Percentiles rank a stretch among this genome's conserved stretches.
These are phyloP conservation scores for Naegleria lovaniensis DNA, from an alignment of 208 protist species.

Conservation along the genomic window DNA sequence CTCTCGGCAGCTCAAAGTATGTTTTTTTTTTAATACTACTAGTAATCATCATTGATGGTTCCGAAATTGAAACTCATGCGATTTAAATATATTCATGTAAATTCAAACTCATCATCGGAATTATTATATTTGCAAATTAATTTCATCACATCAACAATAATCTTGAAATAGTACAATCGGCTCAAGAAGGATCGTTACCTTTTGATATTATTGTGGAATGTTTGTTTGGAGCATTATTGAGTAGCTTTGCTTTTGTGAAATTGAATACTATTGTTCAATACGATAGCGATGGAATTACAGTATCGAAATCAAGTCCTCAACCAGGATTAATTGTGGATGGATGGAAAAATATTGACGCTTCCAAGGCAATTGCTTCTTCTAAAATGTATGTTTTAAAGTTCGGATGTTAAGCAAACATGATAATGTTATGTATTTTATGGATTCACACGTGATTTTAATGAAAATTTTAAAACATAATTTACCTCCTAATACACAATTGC, in stretches of 20 bases:
- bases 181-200: not conserved
- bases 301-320: not conserved
- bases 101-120: too few relatives aligned
- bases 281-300: not conserved
- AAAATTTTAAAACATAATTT: too few relatives aligned
- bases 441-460: too few relatives aligned
- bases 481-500: too few relatives aligned
- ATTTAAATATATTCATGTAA: too few relatives aligned
- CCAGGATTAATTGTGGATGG: not conserved
- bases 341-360: not conserved
- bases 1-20: not conserved
- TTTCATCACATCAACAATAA: too few relatives aligned
- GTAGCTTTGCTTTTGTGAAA: not conserved
- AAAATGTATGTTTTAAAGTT: not conserved
- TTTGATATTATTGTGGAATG: not conserved
- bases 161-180: not conserved
- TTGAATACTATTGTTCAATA: not conserved
- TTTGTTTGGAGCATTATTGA: not conserved
- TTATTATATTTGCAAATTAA: too few relatives aligned
- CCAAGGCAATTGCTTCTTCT: not conserved
- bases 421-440: too few relatives aligned
- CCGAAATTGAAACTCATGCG: too few relatives aligned
- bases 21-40: not conserved
- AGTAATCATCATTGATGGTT: too few relatives aligned
- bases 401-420: not conserved